Evolutionary conservation across 495 filamentous ascomycete genomes (phyloP).

Genomic region (Trichoderma gamsii): DNA sequence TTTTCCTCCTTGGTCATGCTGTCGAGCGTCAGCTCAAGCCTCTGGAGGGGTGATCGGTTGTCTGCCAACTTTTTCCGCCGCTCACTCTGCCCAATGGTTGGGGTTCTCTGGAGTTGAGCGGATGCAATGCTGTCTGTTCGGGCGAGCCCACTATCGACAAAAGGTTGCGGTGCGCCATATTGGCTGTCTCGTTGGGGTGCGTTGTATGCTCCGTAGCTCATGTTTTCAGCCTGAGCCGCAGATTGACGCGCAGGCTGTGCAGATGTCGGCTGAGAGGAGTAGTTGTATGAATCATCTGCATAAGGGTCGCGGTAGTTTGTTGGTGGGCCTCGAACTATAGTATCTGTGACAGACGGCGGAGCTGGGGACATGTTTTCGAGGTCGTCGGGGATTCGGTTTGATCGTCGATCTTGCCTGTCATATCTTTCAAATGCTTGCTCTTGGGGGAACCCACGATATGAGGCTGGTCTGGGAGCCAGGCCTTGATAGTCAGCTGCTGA

Average conservation of each 20-base stretch:
- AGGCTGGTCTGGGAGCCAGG: slow-evolving; percentile 45
- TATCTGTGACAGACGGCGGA: slow-evolving; percentile 50
- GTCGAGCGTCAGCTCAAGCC: slow-evolving; percentile 77
- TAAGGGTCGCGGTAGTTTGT: slow-evolving; percentile 52
- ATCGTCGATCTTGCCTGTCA: neutral
- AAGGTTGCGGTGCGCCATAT: slow-evolving; percentile 21
- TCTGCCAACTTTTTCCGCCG: slow-evolving; percentile 55
- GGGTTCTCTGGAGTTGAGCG: neutral
- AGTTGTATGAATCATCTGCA: slow-evolving; percentile 29
- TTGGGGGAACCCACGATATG: slow-evolving; percentile 19
- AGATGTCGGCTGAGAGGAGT: slow-evolving; percentile 16
- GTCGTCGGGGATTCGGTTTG: slow-evolving; percentile 18
- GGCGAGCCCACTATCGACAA: neutral
- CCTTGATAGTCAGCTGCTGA: slow-evolving; percentile 42
- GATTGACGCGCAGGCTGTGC: slow-evolving; percentile 25
- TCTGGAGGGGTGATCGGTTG: slow-evolving; percentile 84
- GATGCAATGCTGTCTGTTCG: slow-evolving; percentile 20
- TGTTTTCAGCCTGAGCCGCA: slow-evolving; percentile 20
- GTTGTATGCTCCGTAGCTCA: slow-evolving; percentile 38
- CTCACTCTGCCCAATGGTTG: slow-evolving; percentile 17
- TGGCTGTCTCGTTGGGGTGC: slow-evolving; percentile 20
- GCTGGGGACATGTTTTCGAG: slow-evolving; percentile 31
- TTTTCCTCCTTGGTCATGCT: slow-evolving; percentile 92
- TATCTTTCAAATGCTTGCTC: neutral
- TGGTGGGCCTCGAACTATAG: slow-evolving; percentile 52